Evolutionary conservation across 208 protist species (phyloP).

Genomic region (Trypanosomatidae sp.): DNA sequence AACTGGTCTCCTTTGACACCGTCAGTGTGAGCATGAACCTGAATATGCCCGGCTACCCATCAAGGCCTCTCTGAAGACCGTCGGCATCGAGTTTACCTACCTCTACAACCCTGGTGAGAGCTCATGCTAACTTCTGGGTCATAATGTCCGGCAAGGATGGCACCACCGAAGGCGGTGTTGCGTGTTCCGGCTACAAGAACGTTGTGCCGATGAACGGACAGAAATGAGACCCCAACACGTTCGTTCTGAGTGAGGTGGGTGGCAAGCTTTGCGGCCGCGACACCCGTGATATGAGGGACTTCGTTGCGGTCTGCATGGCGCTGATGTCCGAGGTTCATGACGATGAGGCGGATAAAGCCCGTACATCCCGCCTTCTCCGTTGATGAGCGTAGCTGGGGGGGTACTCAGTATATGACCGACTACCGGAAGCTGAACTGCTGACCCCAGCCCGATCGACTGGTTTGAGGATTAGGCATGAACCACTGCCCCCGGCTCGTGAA

Average conservation of each 20-base stretch:
- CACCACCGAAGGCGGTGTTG: slow-evolving; percentile 47
- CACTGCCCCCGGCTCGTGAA: slow-evolving; percentile 31
- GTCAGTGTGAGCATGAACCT: slow-evolving; percentile 48
- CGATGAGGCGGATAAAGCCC: slow-evolving; percentile 48
- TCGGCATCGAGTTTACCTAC: slow-evolving; percentile 37
- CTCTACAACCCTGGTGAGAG: slow-evolving; percentile 36
- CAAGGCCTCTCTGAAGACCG: slow-evolving; percentile 29
- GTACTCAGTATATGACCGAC: slow-evolving; percentile 33
- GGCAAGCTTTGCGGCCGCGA: slow-evolving; percentile 61
- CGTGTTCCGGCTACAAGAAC: slow-evolving; percentile 55
- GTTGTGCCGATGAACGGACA: slow-evolving; percentile 64
- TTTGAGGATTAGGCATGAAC: slow-evolving; percentile 32
- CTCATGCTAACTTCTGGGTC: slow-evolving; percentile 59
- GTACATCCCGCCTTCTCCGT: slow-evolving; percentile 58
- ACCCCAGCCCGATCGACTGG: slow-evolving; percentile 29
- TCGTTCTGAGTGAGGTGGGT: slow-evolving; percentile 46
- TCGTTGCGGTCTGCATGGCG: slow-evolving; percentile 49
- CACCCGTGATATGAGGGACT: slow-evolving; percentile 64
- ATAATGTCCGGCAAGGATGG: slow-evolving; percentile 44
- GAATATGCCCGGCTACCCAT: slow-evolving; percentile 39
- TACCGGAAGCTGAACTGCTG: slow-evolving; percentile 43
- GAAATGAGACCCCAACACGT: slow-evolving; percentile 58
- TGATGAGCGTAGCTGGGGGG: slow-evolving; percentile 47
- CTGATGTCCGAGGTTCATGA: slow-evolving; percentile 34
- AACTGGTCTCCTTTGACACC: slow-evolving; percentile 57